Evolutionary conservation across 1,139 yeast species (phyloP).

Genomic region (Geotrichum australiense): DNA sequence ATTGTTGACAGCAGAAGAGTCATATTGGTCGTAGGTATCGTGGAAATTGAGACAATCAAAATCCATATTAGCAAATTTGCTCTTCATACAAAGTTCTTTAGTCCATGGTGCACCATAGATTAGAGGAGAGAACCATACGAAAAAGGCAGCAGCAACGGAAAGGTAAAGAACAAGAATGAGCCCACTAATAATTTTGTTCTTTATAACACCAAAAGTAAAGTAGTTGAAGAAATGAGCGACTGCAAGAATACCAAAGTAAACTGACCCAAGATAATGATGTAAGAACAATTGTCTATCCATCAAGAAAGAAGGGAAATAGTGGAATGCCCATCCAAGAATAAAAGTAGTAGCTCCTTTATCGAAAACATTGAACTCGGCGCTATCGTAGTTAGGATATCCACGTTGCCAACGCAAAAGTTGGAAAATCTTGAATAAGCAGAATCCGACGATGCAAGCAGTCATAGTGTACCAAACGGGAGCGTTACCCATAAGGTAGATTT

Average conservation of each 20-base stretch:
- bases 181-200: conserved; percentile 39
- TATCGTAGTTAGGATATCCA: conserved; percentile 36
- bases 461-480: conserved; percentile 86
- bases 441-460: conserved; percentile 51
- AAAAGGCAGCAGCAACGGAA: conserved; percentile 48
- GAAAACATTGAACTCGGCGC: conserved; percentile 59
- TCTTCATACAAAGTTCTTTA: conserved; percentile 50
- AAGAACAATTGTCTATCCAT: conserved; percentile 93
- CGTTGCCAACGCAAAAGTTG: conserved; percentile 73
- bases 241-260: conserved; percentile 80
- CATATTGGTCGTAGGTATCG: conserved; percentile 29
- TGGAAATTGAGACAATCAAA: conserved; percentile 65
- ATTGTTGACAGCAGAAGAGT: background rate
- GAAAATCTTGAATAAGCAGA: conserved; percentile 46
- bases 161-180: conserved; percentile 45
- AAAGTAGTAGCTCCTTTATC: conserved; percentile 64
- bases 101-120: conserved; percentile 85
- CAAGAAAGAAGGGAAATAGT: conserved; percentile 78
- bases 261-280: conserved; percentile 88
- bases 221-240: conserved; percentile 78
- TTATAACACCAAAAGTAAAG: conserved; percentile 38
- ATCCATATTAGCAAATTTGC: conserved; percentile 67
- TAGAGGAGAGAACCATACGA: conserved; percentile 60
- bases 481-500: conserved; percentile 84
- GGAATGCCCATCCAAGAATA: conserved; percentile 75